Conservation (phyloP, 1,284 basidiomycete genomes). For the Sphagnurus paluster region DNA sequence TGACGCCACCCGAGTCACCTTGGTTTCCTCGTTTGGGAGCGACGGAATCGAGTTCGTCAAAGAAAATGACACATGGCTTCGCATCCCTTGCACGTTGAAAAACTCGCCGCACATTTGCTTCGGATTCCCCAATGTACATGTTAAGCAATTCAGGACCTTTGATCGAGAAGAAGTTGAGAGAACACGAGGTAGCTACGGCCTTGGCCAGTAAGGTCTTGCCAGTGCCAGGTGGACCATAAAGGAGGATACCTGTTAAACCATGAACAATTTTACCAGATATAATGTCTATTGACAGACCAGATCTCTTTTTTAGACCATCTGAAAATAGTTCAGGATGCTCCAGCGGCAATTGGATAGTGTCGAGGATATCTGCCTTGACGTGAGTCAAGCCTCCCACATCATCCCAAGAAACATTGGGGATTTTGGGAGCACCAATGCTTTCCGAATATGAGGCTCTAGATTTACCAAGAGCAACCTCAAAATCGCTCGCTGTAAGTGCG, state of each 20-base stretch:
- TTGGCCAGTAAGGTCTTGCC: constrained; percentile 96
- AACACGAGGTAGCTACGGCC: constrained; percentile 90
- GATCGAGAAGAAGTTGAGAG: constrained; percentile 93
- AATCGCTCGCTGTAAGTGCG: constrained; percentile 66
- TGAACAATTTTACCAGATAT: not conserved
- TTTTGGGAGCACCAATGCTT: constrained; percentile 94
- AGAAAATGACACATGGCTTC: constrained; percentile 92
- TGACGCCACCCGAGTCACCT: constrained; percentile 95
- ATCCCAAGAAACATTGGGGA: constrained; percentile 97
- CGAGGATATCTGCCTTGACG: constrained; percentile 93
- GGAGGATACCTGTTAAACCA: constrained; percentile 64
- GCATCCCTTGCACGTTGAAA: constrained; percentile 93
- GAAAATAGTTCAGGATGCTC: constrained; percentile 94
- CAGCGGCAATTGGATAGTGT: constrained; percentile 95
- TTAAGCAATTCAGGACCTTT: constrained; percentile 96
- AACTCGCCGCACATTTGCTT: constrained; percentile 91
- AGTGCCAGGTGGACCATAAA: constrained; percentile 94
- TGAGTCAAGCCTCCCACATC: constrained; percentile 91
- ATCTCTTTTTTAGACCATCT: constrained; percentile 93
- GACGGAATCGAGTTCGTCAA: constrained; percentile 97
- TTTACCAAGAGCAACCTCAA: constrained; percentile 74
- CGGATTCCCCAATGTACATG: constrained; percentile 99
- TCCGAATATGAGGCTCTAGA: constrained; percentile 85
- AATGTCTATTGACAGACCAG: constrained; percentile 54
- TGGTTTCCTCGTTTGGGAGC: constrained; percentile 96